Evolutionary conservation across 176 grass and related monocot species (phyloP).

Genomic region (Triticum monococcum): DNA sequence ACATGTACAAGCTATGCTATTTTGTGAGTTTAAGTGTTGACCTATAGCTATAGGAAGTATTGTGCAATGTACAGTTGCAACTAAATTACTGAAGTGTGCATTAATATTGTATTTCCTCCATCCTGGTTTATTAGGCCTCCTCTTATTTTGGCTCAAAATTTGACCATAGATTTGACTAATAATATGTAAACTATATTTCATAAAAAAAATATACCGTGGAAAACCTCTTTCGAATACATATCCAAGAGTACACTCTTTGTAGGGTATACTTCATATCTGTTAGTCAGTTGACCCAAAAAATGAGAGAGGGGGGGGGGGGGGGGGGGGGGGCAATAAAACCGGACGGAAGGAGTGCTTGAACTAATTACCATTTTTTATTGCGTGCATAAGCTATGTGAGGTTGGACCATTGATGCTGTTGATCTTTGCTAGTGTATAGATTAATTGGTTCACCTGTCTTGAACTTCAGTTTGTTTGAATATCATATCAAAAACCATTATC

Average conservation of each 20-base stretch:
- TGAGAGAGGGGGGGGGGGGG: no score
- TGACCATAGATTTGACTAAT: no score
- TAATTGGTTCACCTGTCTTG: not conserved
- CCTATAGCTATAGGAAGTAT: not conserved
- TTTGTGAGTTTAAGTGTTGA: not conserved
- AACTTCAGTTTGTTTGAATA: not conserved
- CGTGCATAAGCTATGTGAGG: no score
- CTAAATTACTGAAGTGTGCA: not conserved
- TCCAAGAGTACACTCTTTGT: no score
- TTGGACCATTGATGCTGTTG: not conserved
- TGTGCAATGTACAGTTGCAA: not conserved
- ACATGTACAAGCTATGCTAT: not conserved
- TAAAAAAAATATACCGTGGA: no score
- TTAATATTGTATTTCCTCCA: not conserved
- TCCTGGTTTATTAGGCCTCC: no score
- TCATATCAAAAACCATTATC: not conserved
- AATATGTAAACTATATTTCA: no score
- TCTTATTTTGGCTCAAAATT: no score
- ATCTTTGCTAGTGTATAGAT: not conserved
- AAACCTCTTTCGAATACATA: no score
- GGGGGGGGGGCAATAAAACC: no score
- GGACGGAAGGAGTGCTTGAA: not conserved
- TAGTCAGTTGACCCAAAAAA: no score
- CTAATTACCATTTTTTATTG: not conserved
- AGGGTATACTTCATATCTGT: no score